Evolutionary conservation across 2,329 filamentous ascomycete species (phyloP), one percentile per base, ranked within the genome.

Genomic region (Pseudogymnoascus sp.): DNA sequence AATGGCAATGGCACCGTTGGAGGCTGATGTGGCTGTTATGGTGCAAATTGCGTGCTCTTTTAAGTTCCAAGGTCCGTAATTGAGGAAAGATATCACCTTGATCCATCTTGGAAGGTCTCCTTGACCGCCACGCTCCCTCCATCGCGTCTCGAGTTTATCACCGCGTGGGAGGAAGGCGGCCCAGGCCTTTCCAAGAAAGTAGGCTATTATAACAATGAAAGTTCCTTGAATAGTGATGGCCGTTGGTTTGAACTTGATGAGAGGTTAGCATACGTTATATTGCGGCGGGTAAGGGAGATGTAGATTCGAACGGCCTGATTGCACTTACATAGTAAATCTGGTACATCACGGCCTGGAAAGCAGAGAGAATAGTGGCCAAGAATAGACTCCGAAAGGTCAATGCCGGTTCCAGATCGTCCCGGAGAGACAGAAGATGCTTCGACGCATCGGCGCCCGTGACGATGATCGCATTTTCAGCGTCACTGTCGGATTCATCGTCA

Each of bases 131-230:
- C 69, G 68, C 3, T 67, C 73, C 50, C 76, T 74, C 80, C 80
- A 83, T 41, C 73, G 69, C 25, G 76, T 74, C 61, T 80, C 75
- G 4, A 75, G 69, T n/a, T 69, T 70, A 59, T 84, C 81, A 11
- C 80, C 81, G 5, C 81, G 79, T 1, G 81, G 81, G 2, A 82
- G 73, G 5, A 78, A 63, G 0, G 67, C 64, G 0, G 79, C 73
- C 77, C 75, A 81, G 3, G 70, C 76, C 7, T 78, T 79, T 7
- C 81, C 81, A 1, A 78, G 58, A 57, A 83, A 82, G 70, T 83
- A 83, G 11, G 79, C 78, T 50, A 84, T 81, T 39, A 84, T 75
- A 4, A 82, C 80, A 59, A 83, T 81, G 60, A 83, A 83, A 0
- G 79, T 82, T 37, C 80, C 79, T 14, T 75, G 74, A 16, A 83